Conservation (phyloP, 129 eudicot species). For the Flaveria brownii region DNA sequence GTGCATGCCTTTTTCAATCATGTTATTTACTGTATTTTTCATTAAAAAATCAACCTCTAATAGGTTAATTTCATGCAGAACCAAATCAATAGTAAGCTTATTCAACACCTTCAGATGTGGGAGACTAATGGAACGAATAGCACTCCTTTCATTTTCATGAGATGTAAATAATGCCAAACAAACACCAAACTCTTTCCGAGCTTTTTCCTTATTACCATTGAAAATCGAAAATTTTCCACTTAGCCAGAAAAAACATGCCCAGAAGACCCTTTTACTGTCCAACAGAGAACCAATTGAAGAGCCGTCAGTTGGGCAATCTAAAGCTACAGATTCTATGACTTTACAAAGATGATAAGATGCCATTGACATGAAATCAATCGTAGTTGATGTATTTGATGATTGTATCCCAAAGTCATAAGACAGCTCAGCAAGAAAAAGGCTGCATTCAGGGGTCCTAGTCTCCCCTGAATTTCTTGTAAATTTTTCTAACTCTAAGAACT, state of each 20-base stretch:
- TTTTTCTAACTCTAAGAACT: slow-evolving; percentile 77
- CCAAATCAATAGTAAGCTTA: slow-evolving; percentile 56
- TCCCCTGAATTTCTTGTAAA: slow-evolving; percentile 63
- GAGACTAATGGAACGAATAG: slow-evolving; percentile 47
- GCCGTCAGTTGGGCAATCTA: slow-evolving; percentile 50
- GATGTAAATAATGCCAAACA: slow-evolving; percentile 56
- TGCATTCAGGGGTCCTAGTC: slow-evolving; percentile 76
- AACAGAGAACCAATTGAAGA: slow-evolving; percentile 44
- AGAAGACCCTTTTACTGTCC: slow-evolving; percentile 60
- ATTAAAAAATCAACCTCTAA: slow-evolving; percentile 73
- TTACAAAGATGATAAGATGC: slow-evolving; percentile 86
- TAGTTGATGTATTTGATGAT: slow-evolving; percentile 45
- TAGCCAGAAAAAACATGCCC: slow-evolving; percentile 87
- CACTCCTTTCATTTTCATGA: slow-evolving; percentile 38
- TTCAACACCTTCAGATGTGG: slow-evolving; percentile 66
- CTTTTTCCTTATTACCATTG: slow-evolving; percentile 66
- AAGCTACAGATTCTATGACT: slow-evolving; percentile 71
- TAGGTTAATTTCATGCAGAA: slow-evolving; percentile 65
- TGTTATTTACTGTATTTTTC: slow-evolving; percentile 51
- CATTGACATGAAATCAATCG: slow-evolving; percentile 50
- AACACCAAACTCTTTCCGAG: slow-evolving; percentile 70
- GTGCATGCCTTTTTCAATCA: slow-evolving; percentile 70
- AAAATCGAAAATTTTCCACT: slow-evolving; percentile 68
- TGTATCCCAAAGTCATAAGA: slow-evolving; percentile 66
- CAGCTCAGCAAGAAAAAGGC: slow-evolving; percentile 88